A percentile compares a stretch with the other conserved stretches of the same genome.
These are phyloP conservation scores for Candida anutae DNA, from an alignment of 1,139 yeast genomes.

Conservation along the genomic window DNA sequence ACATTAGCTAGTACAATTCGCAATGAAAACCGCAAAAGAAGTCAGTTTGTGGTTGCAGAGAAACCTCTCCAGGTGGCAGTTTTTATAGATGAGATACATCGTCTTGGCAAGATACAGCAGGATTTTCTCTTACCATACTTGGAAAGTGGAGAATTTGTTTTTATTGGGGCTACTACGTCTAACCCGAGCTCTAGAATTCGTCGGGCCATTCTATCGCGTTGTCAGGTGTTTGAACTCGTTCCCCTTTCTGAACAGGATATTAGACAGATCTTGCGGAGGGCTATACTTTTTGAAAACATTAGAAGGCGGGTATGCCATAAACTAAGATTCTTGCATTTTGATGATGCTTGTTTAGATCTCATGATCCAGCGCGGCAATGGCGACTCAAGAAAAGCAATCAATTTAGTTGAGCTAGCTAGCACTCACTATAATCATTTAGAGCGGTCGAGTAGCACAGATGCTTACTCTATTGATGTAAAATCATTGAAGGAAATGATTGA, in stretches of 20 bases:
- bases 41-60: background rate
- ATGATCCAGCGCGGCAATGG: conserved; percentile 17
- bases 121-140: conserved; percentile 34
- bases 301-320: conserved; percentile 11
- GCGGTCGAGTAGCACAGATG: background rate
- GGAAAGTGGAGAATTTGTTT: conserved; percentile 33
- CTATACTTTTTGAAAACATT: conserved; percentile 22
- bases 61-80: conserved; percentile 18
- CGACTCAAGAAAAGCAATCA: conserved; percentile 28
- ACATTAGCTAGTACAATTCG: conserved; percentile 17
- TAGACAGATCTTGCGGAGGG: conserved; percentile 15
- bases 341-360: conserved; percentile 9
- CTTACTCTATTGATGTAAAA: background rate
- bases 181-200: conserved; percentile 25
- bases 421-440: conserved; percentile 4
- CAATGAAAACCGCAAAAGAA: conserved; percentile 17
- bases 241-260: conserved; percentile 15
- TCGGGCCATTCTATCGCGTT: conserved; percentile 32
- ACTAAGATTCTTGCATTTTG: conserved; percentile 8
- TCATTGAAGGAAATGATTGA: conserved; percentile 5
- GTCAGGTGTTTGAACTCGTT: conserved; percentile 27
- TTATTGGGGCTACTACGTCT: conserved; percentile 40
- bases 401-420: conserved; percentile 23
- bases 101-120: conserved; percentile 34
- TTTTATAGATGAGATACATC: conserved; percentile 39